A percentile compares a stretch with the other conserved stretches of the same genome.
Conservation (phyloP, 1,139 yeast genomes). For the Lipomyces yarrowii region DNA sequence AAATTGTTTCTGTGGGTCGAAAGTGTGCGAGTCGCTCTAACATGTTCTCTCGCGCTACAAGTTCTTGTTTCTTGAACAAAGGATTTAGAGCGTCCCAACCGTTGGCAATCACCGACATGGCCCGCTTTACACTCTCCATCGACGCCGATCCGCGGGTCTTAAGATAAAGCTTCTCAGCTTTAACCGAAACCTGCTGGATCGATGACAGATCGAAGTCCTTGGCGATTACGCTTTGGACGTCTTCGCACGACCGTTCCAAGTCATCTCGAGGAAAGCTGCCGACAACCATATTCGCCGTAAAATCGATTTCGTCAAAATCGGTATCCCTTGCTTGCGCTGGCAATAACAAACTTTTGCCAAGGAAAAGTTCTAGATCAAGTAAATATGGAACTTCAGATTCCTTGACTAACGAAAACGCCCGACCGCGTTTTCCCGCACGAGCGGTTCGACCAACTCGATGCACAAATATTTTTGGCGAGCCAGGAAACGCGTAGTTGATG, state of each 20-base stretch:
- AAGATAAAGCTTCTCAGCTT: conserved; percentile 86
- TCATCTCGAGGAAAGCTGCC: conserved; percentile 79
- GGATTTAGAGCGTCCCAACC: conserved; percentile 89
- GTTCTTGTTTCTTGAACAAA: conserved; percentile 56
- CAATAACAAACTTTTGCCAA: conserved; percentile 77
- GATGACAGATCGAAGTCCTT: conserved; percentile 71
- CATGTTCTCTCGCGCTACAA: conserved; percentile 76
- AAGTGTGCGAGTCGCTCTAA: conserved; percentile 72
- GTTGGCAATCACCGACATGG: conserved; percentile 74
- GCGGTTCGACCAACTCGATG: conserved; percentile 99
- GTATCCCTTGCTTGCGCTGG: conserved; percentile 44
- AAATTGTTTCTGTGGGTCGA: conserved; percentile 81
- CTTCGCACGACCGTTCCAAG: conserved; percentile 72
- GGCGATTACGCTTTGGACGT: conserved; percentile 62
- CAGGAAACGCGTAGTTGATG: conserved; percentile 85
- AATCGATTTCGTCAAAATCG: conserved; percentile 59
- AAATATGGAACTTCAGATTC: conserved; percentile 89
- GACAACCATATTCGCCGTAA: conserved; percentile 74
- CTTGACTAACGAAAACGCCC: conserved; percentile 91
- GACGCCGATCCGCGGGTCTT: conserved; percentile 89
- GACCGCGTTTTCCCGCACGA: conserved; percentile 96
- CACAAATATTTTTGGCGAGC: conserved; percentile 87
- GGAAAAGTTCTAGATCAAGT: conserved; percentile 84
- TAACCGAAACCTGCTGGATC: conserved; percentile 69
- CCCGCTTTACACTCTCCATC: conserved; percentile 76